Percentiles rank a stretch among this genome's conserved stretches.
These are phyloP conservation scores for Hypoxylon sp. DNA, from an alignment of 2,329 filamentous ascomycete genomes.

Conservation along the genomic window DNA sequence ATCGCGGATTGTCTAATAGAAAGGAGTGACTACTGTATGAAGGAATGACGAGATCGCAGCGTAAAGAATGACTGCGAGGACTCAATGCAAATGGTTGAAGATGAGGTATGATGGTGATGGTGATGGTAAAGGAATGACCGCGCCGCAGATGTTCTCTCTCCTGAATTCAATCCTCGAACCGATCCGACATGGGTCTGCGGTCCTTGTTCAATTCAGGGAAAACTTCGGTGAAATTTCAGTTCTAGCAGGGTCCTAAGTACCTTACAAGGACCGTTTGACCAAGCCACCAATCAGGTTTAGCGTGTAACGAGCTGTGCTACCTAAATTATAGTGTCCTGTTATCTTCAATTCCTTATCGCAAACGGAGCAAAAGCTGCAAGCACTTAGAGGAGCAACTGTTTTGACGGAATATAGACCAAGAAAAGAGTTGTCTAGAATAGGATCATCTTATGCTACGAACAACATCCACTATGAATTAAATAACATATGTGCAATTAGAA, in stretches of 20 bases:
- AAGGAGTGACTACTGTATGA: slow-evolving; percentile 36
- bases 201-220: slow-evolving; percentile 44
- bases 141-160: slow-evolving; percentile 28
- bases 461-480: not conserved
- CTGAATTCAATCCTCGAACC: slow-evolving; percentile 42
- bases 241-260: not conserved
- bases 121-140: slow-evolving; percentile 32
- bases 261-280: not conserved
- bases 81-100: slow-evolving; percentile 30
- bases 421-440: not conserved
- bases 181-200: slow-evolving; percentile 26
- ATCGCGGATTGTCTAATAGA: slow-evolving; percentile 26
- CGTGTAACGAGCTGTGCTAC: slow-evolving; percentile 1
- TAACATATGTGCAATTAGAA: not conserved
- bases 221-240: slow-evolving; percentile 32
- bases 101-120: slow-evolving; percentile 28
- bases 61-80: slow-evolving; percentile 44
- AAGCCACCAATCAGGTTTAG: slow-evolving; percentile 14
- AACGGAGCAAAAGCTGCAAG: not conserved
- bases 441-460: too few relatives aligned
- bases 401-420: not conserved
- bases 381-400: not conserved
- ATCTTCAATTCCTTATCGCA: not conserved
- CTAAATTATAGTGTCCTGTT: not conserved
- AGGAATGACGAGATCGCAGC: slow-evolving; percentile 39